Base-by-base conservation (phyloP, 2,329 filamentous ascomycete species). In the Pseudogymnoascus sp. region DNA sequence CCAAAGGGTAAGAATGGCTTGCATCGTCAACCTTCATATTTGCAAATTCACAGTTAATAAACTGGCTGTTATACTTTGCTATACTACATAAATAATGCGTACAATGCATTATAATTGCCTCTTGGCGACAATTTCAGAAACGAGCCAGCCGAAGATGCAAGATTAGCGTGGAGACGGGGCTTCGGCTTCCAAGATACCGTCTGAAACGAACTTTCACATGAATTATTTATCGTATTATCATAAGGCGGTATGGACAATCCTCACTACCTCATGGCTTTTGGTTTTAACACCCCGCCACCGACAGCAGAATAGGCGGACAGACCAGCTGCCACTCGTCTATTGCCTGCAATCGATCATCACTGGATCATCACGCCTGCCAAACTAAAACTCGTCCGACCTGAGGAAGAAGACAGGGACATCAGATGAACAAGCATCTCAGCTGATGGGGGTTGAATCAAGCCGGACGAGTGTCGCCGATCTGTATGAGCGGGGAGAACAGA, bases 351-450 rank as follows among this genome's bases (percentile, higher is more conserved):
- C 5, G 49, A 35, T 33, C 49, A 55, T 55, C n/a, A 18, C 16
- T 55, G 28, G 49, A 55, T 55, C 49, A 55, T 35, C 49, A 55
- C 49, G 49, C 28, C 49, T 55, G 49, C 31, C 49, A 55, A 55
- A 55, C 28, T 55, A 28, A 35, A 55, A 33, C 49, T 14, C 16
- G 49, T 55, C n/a, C 28, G 49, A 55, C 49, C 12, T 14, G 49
- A 21, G 16, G 49, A 55, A 55, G 28, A 55, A 35, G 49, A 35
- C 9, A 21, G 49, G 49, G n/a, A 55, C 28, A 55, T 55, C 49
- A 33, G 49, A 55, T 55, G 49, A 55, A 55, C 49, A 55, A 35
- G 49, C 49, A 55, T 35, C 49, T 33, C n/a, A 8, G 49, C 5
- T 18, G 28, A 35, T 21, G 49, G 28, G 21, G 28, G 49, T 55